Conservation (phyloP, 2,329 filamentous ascomycete species). For the Scleromitrula shiraiana region DNA sequence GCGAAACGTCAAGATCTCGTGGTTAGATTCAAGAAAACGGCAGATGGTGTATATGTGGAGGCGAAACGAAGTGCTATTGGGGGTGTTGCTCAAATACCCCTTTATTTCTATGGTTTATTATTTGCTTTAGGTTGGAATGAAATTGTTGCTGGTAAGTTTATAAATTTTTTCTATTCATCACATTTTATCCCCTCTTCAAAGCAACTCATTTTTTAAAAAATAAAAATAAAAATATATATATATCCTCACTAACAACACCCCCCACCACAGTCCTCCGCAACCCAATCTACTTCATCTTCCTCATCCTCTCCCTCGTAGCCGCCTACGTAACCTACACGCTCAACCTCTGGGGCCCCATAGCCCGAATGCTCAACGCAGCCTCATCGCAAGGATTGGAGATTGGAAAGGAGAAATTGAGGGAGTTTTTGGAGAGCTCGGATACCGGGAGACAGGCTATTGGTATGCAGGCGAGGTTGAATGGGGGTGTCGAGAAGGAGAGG, state of each 20-base stretch:
- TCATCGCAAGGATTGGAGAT: constrained; percentile 80
- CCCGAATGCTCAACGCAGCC: constrained; percentile 90
- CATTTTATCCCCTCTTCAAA: not conserved
- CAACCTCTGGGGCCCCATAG: constrained; percentile 91
- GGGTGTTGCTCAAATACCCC: constrained; percentile 83
- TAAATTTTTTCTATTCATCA: not conserved
- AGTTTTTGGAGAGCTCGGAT: constrained; percentile 84
- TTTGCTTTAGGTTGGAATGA: constrained; percentile 98
- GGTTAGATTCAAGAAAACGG: constrained; percentile 95
- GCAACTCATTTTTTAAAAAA: not conserved
- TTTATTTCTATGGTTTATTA: constrained; percentile 89
- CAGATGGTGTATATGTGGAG: constrained; percentile 95
- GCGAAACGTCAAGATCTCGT: constrained; percentile 85
- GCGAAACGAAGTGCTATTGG: constrained; percentile 95
- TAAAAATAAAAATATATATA: not conserved
- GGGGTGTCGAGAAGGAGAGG: constrained; percentile 33
- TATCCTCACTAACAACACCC: not conserved
- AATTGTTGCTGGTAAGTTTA: constrained; percentile 73
- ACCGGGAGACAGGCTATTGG: constrained; percentile 75
- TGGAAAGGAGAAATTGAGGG: constrained; percentile 81
- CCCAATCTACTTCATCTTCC: constrained; percentile 82
- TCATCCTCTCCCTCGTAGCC: constrained; percentile 66
- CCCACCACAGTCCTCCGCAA: constrained; percentile 77
- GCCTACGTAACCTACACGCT: constrained; percentile 88
- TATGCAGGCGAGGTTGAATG: constrained; percentile 55